Evolutionary conservation across 805 yeast species (phyloP), one percentile per base, ranked within the genome.

Genomic region (Schizosaccharomyces japonicus): DNA sequence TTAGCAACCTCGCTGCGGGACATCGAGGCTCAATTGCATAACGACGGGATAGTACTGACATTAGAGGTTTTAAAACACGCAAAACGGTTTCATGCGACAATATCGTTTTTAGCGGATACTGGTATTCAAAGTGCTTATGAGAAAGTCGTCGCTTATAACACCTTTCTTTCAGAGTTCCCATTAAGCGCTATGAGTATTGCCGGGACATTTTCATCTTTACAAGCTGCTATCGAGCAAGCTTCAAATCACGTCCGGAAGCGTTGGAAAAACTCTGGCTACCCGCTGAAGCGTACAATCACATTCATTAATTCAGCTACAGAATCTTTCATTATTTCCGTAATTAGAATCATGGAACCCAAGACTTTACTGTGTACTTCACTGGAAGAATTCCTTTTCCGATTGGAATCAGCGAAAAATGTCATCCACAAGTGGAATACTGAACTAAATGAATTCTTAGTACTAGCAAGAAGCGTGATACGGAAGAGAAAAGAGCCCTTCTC

Each of bases 1-100:
- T 66, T 80, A 64, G 87, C 80, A 54, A 56, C 60, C 1, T 76
- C 81, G 0, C 63, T 85, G 39, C 49, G 54, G 2, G 63, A 74
- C 1, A 66, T 80, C 0, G 70, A 72, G 48, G 64, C 65, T 1
- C 94, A 83, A 56, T 59, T 80, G 1, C 59, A 66, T 2, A 63
- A 72, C 1, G 66, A 67, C 0, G 76, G 72, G 31, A 71, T 82
- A 1, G 62, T 60, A 19, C 58, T 70, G 6, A 73, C 90, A 0
- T 60, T 83, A 11, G 72, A 70, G 1, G 63, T 80, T 0, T 64
- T 85, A 49, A 71, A 72, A 50, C 63, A 68, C 13, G 83, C 84
- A 2, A 84, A 80, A 53, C 66, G 95, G 52, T 80, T 76, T 56
- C 92, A 80, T 57, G 76, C 82, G 1, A 76, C 85, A 0, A 71